Base-by-base conservation (phyloP, 2,329 filamentous ascomycete genomes). In the Verticillium dahliae region DNA sequence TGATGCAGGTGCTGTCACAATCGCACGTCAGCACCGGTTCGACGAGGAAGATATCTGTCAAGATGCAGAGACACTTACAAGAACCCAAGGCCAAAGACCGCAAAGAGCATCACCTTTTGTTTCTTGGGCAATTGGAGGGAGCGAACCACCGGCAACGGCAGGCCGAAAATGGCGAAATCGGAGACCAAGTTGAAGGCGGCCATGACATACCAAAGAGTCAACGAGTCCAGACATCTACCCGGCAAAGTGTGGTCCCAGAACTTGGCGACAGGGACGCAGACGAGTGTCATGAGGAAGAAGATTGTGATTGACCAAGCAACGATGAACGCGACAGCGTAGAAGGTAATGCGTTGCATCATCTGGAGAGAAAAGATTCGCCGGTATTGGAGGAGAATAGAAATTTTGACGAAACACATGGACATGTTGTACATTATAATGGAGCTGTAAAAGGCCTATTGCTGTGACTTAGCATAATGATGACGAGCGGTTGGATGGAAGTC, bases 361-460 rank as follows among this genome's bases (percentile, higher is more conserved):
- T 60, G 59, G n/a, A 67, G 66, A 15, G 68, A 60, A 60, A 78
- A 77, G 27, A 77, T 74, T 27, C 74, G 73, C 1, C 73, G 70
- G 68, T 77, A 76, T 55, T 75, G 75, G n/a, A 76, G 65, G 6
- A 76, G 63, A 56, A 77, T 74, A 4, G 74, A 74, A 15, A 73
- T 66, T 65, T 77, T 77, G 63, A 71, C 71, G 22, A 73, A 38
- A 58, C 68, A 69, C 38, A 74, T 69, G 13, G 69, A 65, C 22
- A 70, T 27, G 64, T 74, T 75, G 66, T 76, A 77, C 27, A 71
- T 63, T 33, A 74, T 55, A 31, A 76, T 72, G n/a, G 69, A 69
- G 7, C 67, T 62, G 56, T 71, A 73, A 6, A 77, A 67, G 0
- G 67, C 65, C 72, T 74, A 56, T 22, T 2, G 41, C 18, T 41